phyloP scores from a whole-genome alignment of 139 green algal genomes.

The Cymbomonas tetramitiformis region DNA sequence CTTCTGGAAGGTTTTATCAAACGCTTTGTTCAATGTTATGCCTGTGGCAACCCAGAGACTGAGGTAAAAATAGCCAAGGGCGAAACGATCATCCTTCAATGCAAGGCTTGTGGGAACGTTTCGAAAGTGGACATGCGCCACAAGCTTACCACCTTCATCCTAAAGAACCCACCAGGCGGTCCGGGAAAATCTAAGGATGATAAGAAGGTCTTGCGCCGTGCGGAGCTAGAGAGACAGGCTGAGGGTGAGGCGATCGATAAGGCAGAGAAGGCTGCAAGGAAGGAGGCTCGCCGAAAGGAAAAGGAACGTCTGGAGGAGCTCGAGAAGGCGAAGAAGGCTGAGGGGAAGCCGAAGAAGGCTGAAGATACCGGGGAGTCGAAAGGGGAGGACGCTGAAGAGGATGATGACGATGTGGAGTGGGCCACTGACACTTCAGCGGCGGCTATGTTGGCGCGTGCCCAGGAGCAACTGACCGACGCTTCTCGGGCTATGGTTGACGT shows the following conservation, averaged over 20 bases:
- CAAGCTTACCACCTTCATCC: constrained; percentile 94
- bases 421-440: constrained; percentile 77
- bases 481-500: constrained; percentile 59
- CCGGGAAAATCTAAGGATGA: constrained; percentile 62
- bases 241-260: constrained; percentile 30
- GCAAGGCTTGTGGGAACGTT: constrained; percentile 69
- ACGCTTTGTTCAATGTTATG: constrained; percentile 95
- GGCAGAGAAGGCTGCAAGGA: constrained; percentile 17
- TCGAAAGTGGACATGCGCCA: constrained; percentile 86
- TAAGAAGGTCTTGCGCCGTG: constrained; percentile 25
- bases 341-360: constrained; percentile 5
- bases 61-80: constrained; percentile 69
- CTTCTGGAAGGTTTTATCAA: constrained; percentile 96
- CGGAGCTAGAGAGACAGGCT: constrained; percentile 33
- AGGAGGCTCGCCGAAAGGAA: constrained; percentile 34
- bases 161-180: constrained; percentile 92
- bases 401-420: constrained; percentile 67
- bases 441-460: constrained; percentile 47
- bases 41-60: constrained; percentile 93
- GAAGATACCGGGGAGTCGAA: constrained; percentile 4
- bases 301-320: constrained; percentile 41
- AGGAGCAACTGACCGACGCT: constrained; percentile 74
- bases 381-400: constrained; percentile 25
- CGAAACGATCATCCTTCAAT: constrained; percentile 83
- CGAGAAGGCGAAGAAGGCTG: constrained; percentile 39